Conservation (phyloP, 371 early-diverging fungal genomes). For the Mortierella sp. region DNA sequence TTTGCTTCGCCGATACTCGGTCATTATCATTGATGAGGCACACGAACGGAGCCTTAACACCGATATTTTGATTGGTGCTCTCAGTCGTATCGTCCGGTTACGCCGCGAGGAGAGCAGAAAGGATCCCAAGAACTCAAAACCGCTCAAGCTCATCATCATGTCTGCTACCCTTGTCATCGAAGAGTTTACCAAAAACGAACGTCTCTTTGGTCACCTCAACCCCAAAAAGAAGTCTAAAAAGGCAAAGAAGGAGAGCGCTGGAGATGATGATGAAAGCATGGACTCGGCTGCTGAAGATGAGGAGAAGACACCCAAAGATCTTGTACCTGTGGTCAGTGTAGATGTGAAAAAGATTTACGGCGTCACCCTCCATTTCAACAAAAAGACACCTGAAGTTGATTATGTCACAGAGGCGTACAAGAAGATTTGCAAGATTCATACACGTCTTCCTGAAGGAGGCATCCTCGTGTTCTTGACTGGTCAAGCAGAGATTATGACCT, state of each 20-base stretch:
- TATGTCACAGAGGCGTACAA: constrained; percentile 84
- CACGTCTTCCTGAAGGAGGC: constrained; percentile 89
- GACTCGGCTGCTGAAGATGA: constrained; percentile 15
- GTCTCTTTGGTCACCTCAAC: constrained; percentile 66
- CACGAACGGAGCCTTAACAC: constrained; percentile 99
- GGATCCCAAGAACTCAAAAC: constrained; percentile 70
- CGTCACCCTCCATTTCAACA: constrained; percentile 90
- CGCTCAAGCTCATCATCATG: constrained; percentile 98
- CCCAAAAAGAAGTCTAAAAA: constrained; percentile 13
- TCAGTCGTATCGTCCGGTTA: constrained; percentile 60
- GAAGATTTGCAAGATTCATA: constrained; percentile 94
- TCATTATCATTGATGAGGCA: constrained; percentile 98
- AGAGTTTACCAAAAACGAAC: constrained; percentile 89
- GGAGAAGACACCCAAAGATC: constrained; percentile 36
- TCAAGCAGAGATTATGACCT: constrained; percentile 87
- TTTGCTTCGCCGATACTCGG: constrained; percentile 91
- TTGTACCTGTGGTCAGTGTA: constrained; percentile 83
- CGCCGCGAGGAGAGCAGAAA: constrained; percentile 62
- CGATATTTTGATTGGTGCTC: constrained; percentile 96
- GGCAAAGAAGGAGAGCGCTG: not conserved
- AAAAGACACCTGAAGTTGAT: constrained; percentile 70
- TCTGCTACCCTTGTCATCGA: constrained; percentile 96
- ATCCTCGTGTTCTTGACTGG: constrained; percentile 94
- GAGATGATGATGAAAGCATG: constrained; percentile 8
- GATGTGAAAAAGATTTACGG: constrained; percentile 84